Base-by-base conservation (phyloP, 1,284 basidiomycete species). In the Phylloporus sp. region DNA sequence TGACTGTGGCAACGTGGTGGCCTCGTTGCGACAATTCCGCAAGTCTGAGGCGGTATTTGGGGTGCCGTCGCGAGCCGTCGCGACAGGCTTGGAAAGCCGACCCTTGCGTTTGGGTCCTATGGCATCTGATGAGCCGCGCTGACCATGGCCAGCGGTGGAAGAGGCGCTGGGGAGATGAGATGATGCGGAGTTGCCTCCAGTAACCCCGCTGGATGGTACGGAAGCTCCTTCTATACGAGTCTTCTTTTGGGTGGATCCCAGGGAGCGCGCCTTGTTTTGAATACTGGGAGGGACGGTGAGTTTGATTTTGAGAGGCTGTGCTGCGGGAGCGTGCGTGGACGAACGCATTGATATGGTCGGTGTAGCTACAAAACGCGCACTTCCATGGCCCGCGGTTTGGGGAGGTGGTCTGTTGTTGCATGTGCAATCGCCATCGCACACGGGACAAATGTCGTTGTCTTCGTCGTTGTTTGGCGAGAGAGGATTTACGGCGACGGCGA, bases 361-460 rank as follows among this genome's bases (percentile, higher is more conserved):
- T 74, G 76, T 70, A 72, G 73, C 67, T 69, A 76, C 73, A 77
- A 75, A 70, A 67, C 68, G 63, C 62, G 70, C 78, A 79, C 23
- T 63, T 72, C 74, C 76, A 68, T 72, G 70, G 73, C 64, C 63
- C 71, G 69, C 70, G 71, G 72, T 73, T 72, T 69, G 70, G n/a
- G 72, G 65, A 67, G 79, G 76, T 70, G 78, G 78, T 79, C 79
- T 80, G 75, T 82, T 83, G 84, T 82, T 81, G 84, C 92, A 94
- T 47, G 91, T 93, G 83, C 92, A 94, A 76, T 92, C 89, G 77
- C 90, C 90, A 85, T 93, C 92, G 91, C 92, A 94, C 71, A 94
- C 91, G 25, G 91, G 91, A 80, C 92, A 94, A 70, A 94, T 92
- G 79, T 93, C 89, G 88, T 88, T 86, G 85, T 93, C 91, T 78